Evolutionary conservation across 2,329 filamentous ascomycete genomes (phyloP), one percentile per base, ranked within the genome.

Genomic region (Arthrobotrys sinensis): DNA sequence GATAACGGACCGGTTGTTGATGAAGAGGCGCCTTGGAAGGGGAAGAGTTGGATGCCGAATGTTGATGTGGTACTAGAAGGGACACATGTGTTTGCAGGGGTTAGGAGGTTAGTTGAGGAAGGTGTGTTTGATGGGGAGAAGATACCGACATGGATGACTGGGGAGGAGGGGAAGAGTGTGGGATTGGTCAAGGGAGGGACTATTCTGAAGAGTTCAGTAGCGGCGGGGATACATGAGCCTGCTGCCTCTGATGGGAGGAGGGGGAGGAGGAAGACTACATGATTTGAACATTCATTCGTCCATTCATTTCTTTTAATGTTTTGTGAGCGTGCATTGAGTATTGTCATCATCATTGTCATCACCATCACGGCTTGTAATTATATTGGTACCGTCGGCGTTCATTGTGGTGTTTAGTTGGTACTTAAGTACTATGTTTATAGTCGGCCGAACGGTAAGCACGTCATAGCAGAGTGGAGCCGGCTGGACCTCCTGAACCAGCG

Each of bases 91-190:
- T 95, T 96, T 85, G 91, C 91, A 0, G 94, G 94, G 0, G 87
- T 97, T 24, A 88, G 93, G 57, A 90, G 91, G 82, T 86, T 97
- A 36, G 91, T 95, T 0, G 93, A 96, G 83, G 85, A 89, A 14
- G 93, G 93, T 0, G 87, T 92, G 63, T 86, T 97, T 28, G 90
- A 96, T 82, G 91, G 93, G 0, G 88, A 90, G 81, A 89, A 87
- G 68, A 94, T 96, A 91, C 93, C 94, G 0, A 92, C 92, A 0
- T 97, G 93, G 93, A 91, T 97, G 91, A 96, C 93, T 0, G 94
- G 93, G 1, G 93, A 97, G 82, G 92, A 93, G 52, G 92, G 91
- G 0, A 90, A 96, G 4, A 96, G 92, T 66, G 87, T 90, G 43
- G 92, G 92, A 0, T 88, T 89, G 32, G 89, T 96, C 3, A 88